Percentiles rank a stretch among this genome's conserved stretches.
These are phyloP conservation scores for Collybia sordida DNA, from an alignment of 768 basidiomycete genomes.

Conservation along the genomic window DNA sequence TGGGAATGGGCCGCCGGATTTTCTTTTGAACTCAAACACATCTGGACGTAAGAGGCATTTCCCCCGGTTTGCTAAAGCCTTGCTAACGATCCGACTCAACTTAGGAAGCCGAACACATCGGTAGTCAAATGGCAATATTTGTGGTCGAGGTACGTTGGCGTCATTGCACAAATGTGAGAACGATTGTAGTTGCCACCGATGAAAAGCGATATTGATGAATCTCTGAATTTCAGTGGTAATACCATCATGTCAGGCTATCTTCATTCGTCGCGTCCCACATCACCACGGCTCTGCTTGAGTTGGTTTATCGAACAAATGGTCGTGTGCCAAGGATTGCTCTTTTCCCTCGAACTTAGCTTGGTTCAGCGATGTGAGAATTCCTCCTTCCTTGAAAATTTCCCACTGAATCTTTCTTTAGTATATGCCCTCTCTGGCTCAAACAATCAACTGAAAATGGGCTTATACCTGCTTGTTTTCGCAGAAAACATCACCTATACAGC, in stretches of 20 bases:
- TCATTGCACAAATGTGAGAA: background rate
- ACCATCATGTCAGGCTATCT: background rate
- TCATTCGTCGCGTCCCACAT: background rate
- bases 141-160: background rate
- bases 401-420: background rate
- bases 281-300: background rate
- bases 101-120: background rate
- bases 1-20: background rate
- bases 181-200: too few species aligned
- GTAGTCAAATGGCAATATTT: background rate
- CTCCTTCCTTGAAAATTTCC: background rate
- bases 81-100: too few species aligned
- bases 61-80: background rate
- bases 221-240: background rate
- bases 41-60: background rate
- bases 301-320: background rate
- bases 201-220: background rate
- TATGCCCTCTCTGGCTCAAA: background rate
- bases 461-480: too few species aligned
- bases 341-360: background rate
- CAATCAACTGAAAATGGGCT: background rate
- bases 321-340: background rate
- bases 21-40: background rate
- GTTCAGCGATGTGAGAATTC: background rate
- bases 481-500: too few species aligned